Evolutionary conservation across 139 green algal species (phyloP).

Genomic region (Limnomonas spitsbergensis): DNA sequence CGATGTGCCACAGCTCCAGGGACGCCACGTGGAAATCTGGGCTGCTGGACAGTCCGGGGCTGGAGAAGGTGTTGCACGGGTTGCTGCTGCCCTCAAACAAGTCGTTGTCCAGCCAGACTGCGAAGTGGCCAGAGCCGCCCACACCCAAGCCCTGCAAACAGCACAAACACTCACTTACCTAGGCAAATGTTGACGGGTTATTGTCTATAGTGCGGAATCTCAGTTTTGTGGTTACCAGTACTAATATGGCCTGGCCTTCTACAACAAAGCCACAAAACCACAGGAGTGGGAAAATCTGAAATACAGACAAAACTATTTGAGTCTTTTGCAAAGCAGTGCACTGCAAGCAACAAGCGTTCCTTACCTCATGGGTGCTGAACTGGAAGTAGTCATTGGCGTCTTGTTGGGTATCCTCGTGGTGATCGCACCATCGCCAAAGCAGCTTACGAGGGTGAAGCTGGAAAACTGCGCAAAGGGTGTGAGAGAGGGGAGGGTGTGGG

Average conservation of each 20-base stretch:
- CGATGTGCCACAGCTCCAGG: slow-evolving; percentile 68
- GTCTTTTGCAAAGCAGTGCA: too few relatives aligned
- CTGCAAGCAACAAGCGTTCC: too few relatives aligned
- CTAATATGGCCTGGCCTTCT: too few relatives aligned
- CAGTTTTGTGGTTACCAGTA: too few relatives aligned
- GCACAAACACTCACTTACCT: too few relatives aligned
- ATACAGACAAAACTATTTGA: too few relatives aligned
- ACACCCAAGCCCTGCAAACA: slow-evolving; percentile 38
- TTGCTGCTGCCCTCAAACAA: slow-evolving; percentile 61
- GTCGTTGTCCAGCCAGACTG: slow-evolving; percentile 74
- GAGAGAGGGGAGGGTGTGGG: too few relatives aligned
- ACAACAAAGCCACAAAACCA: too few relatives aligned
- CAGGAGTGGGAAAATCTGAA: too few relatives aligned
- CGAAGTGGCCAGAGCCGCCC: slow-evolving; percentile 57
- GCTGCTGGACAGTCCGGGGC: slow-evolving; percentile 47
- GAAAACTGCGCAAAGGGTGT: background rate
- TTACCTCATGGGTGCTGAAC: slow-evolving; percentile 44
- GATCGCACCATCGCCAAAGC: slow-evolving; percentile 18
- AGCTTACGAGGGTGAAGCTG: slow-evolving; percentile 28
- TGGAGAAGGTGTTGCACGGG: slow-evolving; percentile 68
- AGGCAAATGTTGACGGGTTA: too few relatives aligned
- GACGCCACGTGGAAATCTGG: slow-evolving; percentile 62
- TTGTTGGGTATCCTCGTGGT: background rate
- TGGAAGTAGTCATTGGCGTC: slow-evolving; percentile 63
- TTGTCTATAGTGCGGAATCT: too few relatives aligned